Percentiles rank a stretch among this genome's conserved stretches.
Evolutionary conservation across 192 early-diverging fungal species (phyloP).

Genomic region (Coemansia sp.): DNA sequence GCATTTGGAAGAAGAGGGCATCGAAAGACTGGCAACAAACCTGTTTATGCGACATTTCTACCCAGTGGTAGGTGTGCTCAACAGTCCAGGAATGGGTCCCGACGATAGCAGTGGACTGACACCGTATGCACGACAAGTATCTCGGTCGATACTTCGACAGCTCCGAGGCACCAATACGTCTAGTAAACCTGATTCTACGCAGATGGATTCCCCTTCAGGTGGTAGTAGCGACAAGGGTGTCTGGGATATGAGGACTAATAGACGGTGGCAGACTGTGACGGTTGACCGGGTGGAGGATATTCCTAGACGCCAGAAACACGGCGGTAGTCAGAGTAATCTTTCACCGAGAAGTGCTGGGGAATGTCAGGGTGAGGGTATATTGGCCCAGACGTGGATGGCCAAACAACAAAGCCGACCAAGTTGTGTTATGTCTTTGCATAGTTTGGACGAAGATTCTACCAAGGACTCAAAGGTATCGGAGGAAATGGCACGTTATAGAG

Average conservation of each 20-base stretch:
- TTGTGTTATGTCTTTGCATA: slow-evolving; percentile 36
- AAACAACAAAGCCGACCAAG: slow-evolving; percentile 23
- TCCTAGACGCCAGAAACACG: slow-evolving; percentile 24
- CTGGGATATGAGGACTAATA: slow-evolving; percentile 17
- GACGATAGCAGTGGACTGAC: slow-evolving; percentile 4
- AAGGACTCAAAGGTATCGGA: not conserved
- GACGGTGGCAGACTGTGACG: slow-evolving; percentile 35
- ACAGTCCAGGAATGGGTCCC: slow-evolving; percentile 10
- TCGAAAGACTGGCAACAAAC: not conserved
- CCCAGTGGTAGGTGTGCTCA: slow-evolving; percentile 44
- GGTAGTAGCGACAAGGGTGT: not conserved
- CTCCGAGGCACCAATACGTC: slow-evolving; percentile 15
- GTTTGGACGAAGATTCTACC: slow-evolving; percentile 1
- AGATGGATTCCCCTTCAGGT: not conserved
- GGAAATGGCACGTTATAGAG: slow-evolving; percentile 48
- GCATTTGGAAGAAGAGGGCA: not conserved
- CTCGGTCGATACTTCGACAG: slow-evolving; percentile 33
- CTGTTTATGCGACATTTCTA: slow-evolving; percentile 38
- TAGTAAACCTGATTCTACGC: not conserved
- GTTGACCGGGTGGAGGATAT: slow-evolving; percentile 41
- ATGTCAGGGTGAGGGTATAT: slow-evolving; percentile 7
- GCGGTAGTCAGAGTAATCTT: not conserved
- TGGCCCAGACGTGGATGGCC: slow-evolving; percentile 10
- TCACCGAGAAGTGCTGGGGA: not conserved
- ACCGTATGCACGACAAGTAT: slow-evolving; percentile 36